Conservation (phyloP, 441 rosid species). For the Syzygium malaccense region DNA sequence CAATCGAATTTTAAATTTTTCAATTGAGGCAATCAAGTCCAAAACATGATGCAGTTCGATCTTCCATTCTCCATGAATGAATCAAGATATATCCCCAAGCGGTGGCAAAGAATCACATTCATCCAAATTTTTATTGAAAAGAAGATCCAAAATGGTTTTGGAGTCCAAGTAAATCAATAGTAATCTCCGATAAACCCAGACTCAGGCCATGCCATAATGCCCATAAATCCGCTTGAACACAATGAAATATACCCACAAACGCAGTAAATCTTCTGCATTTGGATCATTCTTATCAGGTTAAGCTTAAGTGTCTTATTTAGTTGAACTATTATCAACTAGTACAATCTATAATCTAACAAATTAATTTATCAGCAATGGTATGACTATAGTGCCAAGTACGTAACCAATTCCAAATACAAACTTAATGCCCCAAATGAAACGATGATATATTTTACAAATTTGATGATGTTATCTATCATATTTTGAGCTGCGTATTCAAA, state of each 20-base stretch:
- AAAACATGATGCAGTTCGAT: not conserved
- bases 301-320: too few relatives aligned
- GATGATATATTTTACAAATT: too few relatives aligned
- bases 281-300: not conserved
- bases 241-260: not conserved
- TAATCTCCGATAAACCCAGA: not conserved
- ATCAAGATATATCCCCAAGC: not conserved
- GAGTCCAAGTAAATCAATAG: not conserved
- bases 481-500: too few relatives aligned
- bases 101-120: not conserved
- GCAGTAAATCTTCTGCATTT: not conserved
- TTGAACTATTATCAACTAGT: too few relatives aligned
- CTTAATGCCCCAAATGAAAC: too few relatives aligned
- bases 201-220: not conserved
- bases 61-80: too few relatives aligned
- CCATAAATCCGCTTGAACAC: not conserved
- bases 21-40: not conserved
- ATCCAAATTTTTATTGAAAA: not conserved
- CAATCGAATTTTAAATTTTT: too few relatives aligned
- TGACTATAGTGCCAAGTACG: too few relatives aligned
- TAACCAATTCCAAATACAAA: too few relatives aligned
- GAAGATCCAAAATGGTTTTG: not conserved
- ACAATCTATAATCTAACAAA: too few relatives aligned
- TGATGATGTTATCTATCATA: too few relatives aligned
- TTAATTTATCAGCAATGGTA: too few relatives aligned